Conservation (phyloP, 2,329 filamentous ascomycete genomes). For the Madurella fahalii region DNA sequence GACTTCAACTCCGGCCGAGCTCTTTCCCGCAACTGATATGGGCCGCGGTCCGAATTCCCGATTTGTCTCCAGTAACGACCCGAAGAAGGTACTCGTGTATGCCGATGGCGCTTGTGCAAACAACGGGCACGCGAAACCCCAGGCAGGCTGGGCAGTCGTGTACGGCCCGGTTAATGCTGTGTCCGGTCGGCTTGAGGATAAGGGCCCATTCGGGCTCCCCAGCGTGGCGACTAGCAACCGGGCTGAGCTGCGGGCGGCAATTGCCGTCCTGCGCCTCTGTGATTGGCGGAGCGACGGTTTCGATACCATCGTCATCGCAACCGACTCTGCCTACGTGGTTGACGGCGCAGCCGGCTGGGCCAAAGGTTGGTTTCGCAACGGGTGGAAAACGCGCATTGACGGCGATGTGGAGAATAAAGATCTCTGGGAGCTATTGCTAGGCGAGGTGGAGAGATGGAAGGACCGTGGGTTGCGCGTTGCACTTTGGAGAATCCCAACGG, state of each 20-base stretch:
- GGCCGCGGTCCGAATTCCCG: background rate
- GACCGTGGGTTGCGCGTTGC: background rate
- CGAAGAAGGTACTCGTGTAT: background rate
- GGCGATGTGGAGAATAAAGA: conserved; percentile 45
- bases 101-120: conserved; percentile 5
- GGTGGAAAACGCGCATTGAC: conserved; percentile 27
- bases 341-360: conserved; percentile 36
- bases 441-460: conserved; percentile 2
- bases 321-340: conserved; percentile 49
- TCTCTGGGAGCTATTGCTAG: conserved; percentile 46
- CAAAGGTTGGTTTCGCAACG: background rate
- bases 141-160: conserved; percentile 8
- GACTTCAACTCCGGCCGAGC: background rate
- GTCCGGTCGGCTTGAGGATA: conserved; percentile 37
- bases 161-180: conserved; percentile 2
- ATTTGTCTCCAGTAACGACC: background rate
- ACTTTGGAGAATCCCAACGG: conserved; percentile 2
- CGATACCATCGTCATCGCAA: conserved; percentile 45
- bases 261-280: conserved; percentile 44
- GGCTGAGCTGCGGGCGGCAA: conserved; percentile 51
- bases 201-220: conserved; percentile 37
- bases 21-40: background rate
- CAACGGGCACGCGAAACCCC: conserved; percentile 1
- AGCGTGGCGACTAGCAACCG: conserved; percentile 28
- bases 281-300: conserved; percentile 40